Base-by-base conservation (phyloP, 345 rosid species). In the Isatis tinctoria region DNA sequence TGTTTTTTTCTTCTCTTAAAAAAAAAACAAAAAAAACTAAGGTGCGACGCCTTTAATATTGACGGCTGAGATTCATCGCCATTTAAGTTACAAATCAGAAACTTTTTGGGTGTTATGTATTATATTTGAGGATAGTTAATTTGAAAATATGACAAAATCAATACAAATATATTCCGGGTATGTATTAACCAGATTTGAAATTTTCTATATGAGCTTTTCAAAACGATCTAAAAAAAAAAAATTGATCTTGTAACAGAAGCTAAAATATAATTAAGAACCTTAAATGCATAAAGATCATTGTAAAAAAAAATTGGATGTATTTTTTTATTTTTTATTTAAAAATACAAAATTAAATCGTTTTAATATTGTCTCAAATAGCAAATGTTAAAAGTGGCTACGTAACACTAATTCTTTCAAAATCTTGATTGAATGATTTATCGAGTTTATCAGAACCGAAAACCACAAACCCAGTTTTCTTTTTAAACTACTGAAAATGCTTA, bases 31-130 rank as follows among this genome's bases (percentile, higher is more conserved):
- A 22, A 22, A 22, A 1, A 22, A 2, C 27, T 37, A 37, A 66
- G 8, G 59, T 26, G 9, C 16, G 49, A 45, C 44, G 5, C 4
- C 43, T 22, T 54, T 64, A 53, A 52, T 27, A 36, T 63, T 41
- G 11, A 56, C 73, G 78, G 78, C 45, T 48, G 30, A 66, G 33
- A 44, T 57, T 45, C 27, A 67, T 60, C 22, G n/a, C 0, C 1
- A 59, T 27, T 47, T 36, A n/a, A 26, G 17, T 59, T 67, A 59
- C 58, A 12, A 59, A 36, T 33, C 26, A 57, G 17, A 58, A 57
- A 54, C 28, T 39, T 20, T 30, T 3, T 26, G 47, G 47, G 48
- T 60, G 12, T 48, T 54, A 28, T 20, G 48, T 60, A 6, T 48
- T 54, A 28, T 20, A 52, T 52, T 52, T 26, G 58, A 26, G 17